Conservation (phyloP, 441 rosid genomes). For the Hura crepitans region DNA sequence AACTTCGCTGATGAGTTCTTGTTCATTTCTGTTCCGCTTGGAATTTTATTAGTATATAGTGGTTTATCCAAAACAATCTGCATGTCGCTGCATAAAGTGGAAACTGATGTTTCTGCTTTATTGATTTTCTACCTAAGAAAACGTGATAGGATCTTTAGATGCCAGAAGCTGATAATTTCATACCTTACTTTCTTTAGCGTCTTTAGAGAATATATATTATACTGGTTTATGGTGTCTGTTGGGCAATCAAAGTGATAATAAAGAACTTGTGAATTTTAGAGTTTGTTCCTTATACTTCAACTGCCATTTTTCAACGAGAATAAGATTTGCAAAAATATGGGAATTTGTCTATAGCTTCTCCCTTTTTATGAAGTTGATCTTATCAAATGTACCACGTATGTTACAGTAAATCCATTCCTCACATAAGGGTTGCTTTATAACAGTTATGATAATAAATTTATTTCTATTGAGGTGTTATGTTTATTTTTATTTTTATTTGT, state of each 20-base stretch:
- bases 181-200: not conserved
- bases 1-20: not conserved
- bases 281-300: not conserved
- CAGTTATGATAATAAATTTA: not conserved
- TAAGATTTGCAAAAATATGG: not conserved
- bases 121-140: not conserved
- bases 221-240: not conserved
- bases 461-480: not conserved
- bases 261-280: not conserved
- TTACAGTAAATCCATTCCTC: no score
- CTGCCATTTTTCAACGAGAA: not conserved
- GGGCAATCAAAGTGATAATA: not conserved
- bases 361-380: no score
- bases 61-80: not conserved
- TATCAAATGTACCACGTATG: no score
- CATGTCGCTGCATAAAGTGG: not conserved
- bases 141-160: not conserved
- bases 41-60: not conserved
- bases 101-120: not conserved
- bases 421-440: not conserved
- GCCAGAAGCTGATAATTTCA: not conserved
- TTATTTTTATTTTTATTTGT: not conserved
- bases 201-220: not conserved
- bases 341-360: no score
- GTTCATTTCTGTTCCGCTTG: not conserved